Base-by-base conservation (phyloP, 2,329 filamentous ascomycete genomes). In the Calonectria multiphialidica region DNA sequence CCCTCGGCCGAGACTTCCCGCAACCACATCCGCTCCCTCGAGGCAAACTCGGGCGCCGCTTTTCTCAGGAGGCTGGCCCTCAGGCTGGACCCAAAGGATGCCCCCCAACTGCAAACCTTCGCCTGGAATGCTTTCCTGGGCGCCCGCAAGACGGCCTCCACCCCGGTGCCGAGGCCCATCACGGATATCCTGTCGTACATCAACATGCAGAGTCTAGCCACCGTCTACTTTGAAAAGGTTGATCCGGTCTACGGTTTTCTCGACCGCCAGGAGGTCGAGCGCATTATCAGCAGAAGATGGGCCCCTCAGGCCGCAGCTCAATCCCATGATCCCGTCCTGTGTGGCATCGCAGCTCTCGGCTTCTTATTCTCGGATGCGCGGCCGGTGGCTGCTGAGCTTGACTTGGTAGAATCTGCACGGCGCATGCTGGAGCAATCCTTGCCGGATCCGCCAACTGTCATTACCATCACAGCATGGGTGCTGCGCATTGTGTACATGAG, bases 11-110 rank as follows among this genome's bases (percentile, higher is more conserved):
- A 70, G 18, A 74, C 63, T 61, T 77, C 78, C 1, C 77, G 76
- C 10, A 78, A 77, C 5, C 77, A 81, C 30, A 73, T 85, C 50
- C 82, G 82, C 6, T 88, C 87, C 0, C 81, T 90, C 4, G 88
- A 91, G 73, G 89, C 88, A 42, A 91, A 91, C 72, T 90, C 89
- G 0, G 89, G 88, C 0, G 87, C 89, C 0, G 88, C 89, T 0
- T 91, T 91, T 77, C 85, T 90, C 10, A 82, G 88, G 66, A 84
- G 86, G 25, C 80, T 91, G 42, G 89, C 87, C 0, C 82, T 90
- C 50, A 84, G 86, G 50, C 83, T 90, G 23, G 89, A 91, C 76
- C 87, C 88, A 0, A 85, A 85, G 5, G 87, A 86, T 75, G 88
- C 87, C 1, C 88, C 89, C 0, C 84, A 87, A 57, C 82, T 90